Evolutionary conservation across 2,329 filamentous ascomycete species (phyloP).

Genomic region (Talaromyces verruculosus): DNA sequence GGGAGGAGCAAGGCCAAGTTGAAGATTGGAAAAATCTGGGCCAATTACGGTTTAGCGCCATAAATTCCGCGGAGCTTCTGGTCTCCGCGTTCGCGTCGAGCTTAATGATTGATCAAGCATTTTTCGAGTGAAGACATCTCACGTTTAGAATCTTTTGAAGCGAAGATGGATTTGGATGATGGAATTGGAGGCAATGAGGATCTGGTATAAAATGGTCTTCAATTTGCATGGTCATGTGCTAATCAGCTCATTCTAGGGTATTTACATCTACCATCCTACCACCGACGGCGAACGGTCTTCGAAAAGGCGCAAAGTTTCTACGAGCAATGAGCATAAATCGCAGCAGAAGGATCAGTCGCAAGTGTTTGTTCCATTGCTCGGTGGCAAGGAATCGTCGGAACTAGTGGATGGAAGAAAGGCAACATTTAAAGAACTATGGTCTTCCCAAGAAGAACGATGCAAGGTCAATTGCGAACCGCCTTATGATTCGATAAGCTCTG

Average conservation of each 20-base stretch:
- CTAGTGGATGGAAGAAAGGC: slow-evolving; percentile 38
- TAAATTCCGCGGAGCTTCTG: slow-evolving; percentile 19
- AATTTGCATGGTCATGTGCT: not conserved
- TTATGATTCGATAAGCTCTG: not conserved
- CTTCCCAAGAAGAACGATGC: slow-evolving; percentile 40
- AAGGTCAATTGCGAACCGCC: slow-evolving; percentile 30
- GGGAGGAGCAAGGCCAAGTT: not conserved
- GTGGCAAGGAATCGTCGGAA: slow-evolving; percentile 38
- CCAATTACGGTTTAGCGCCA: slow-evolving; percentile 20
- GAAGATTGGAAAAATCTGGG: slow-evolving; percentile 1
- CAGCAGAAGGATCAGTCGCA: slow-evolving; percentile 22
- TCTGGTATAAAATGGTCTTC: not conserved
- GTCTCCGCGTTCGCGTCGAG: slow-evolving; percentile 7
- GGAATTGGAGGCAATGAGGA: slow-evolving; percentile 5
- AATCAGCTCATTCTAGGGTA: slow-evolving; percentile 48
- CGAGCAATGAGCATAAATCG: slow-evolving; percentile 26
- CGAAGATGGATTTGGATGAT: slow-evolving; percentile 13
- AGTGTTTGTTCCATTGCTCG: slow-evolving; percentile 42
- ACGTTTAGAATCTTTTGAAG: not conserved
- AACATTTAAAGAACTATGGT: slow-evolving; percentile 43
- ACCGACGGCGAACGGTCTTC: slow-evolving; percentile 46
- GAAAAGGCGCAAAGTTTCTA: slow-evolving; percentile 59
- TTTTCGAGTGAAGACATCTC: not conserved
- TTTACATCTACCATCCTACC: slow-evolving; percentile 62
- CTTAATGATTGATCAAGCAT: not conserved